Base-by-base conservation (phyloP, 352 stramenopile genomes). In the Pythium plurisporium region DNA sequence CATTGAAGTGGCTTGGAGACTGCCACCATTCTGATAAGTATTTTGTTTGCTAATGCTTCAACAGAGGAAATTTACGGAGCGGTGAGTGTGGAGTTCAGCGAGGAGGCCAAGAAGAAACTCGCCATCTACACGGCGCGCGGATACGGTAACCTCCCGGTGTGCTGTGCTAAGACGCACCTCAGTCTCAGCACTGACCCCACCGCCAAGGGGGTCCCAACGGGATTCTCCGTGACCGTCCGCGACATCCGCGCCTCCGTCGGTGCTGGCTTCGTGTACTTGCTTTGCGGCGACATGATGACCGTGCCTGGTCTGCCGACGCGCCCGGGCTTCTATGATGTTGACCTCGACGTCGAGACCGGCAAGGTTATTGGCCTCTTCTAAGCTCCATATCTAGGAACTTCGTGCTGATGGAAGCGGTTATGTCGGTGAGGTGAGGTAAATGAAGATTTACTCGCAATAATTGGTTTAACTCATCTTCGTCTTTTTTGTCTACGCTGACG, bases 121-220 rank as follows among this genome's bases (percentile, higher is more conserved):
- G 82, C 68, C 3, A 76, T 97, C 38, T 99, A 99, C 72, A 77
- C 78, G 19, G 63, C 73, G 38, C 67, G 74, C 17, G 79, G 85
- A 17, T 92, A 87, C 67, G 69, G 68, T 31, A 70, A 73, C 33
- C 64, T 96, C 26, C 92, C 91, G 8, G 86, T 99, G 63, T 99
- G 97, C 71, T 98, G 99, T 52, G 97, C 97, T 27, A 99, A 99
- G 76, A 99, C 97, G 9, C 97, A 99, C 73, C 96, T 99, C 72
- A 98, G 85, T 50, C 84, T 99, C 63, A 98, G 88, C 70, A 98
- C 89, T 19, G 96, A 99, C 73, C 74, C 81, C 29, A 85, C 76
- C 5, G 69, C 78, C 19, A 98, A 99, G 70, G 96, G 96, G 38
- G 92, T 97, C 7, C 97, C 97, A 4, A 98, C 77, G 20, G 94